Base-by-base conservation (phyloP, 2,329 filamentous ascomycete species). In the Ceratocystis huliohia region DNA sequence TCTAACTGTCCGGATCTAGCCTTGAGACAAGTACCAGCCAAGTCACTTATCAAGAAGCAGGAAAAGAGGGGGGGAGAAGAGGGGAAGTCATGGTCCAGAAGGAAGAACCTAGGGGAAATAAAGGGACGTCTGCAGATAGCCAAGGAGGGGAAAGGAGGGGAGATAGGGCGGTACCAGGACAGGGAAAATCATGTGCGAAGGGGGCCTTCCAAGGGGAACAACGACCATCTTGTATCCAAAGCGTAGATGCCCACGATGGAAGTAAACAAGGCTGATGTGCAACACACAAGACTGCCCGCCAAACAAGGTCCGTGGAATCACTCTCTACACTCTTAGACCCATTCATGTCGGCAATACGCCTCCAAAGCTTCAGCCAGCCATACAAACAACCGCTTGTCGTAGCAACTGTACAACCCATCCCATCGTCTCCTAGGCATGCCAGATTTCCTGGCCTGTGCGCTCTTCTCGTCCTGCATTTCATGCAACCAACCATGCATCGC, bases 361-460 rank as follows among this genome's bases (percentile, higher is more conserved):
- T 41, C 13, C 37, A 10, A 20, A n/a, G n/a, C 48, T 53, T 20
- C 22, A 20, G n/a, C 17, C 48, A 53, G n/a, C 48, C 20, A 22
- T 56, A 10, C 7, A 30, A 59, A 37, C 28, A 59, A 59, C 56
- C 37, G 15, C 56, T 20, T 37, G 28, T 37, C 28, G 30, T 59
- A 20, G 56, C 56, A 59, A 59, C 56, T 37, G 56, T 59, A n/a
- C 56, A n/a, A 59, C 53, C 53, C 17, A 57, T 28, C 53, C 17
- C 48, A 59, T 25, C 50, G n/a, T n/a, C 30, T 59, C 56, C 56
- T 8, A 10, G 15, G 13, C 25, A 53, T 33, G 28, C 15, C 15
- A 37, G 30, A 59, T 33, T 33, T 15, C 56, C 56, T n/a, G 28
- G 56, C 56, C 56, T 59, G 28, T 59, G 56, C 56, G 28, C 56